These are phyloP conservation scores for Ascochyta pisi DNA, from an alignment of 2,329 filamentous ascomycete genomes.

Conservation along the genomic window DNA sequence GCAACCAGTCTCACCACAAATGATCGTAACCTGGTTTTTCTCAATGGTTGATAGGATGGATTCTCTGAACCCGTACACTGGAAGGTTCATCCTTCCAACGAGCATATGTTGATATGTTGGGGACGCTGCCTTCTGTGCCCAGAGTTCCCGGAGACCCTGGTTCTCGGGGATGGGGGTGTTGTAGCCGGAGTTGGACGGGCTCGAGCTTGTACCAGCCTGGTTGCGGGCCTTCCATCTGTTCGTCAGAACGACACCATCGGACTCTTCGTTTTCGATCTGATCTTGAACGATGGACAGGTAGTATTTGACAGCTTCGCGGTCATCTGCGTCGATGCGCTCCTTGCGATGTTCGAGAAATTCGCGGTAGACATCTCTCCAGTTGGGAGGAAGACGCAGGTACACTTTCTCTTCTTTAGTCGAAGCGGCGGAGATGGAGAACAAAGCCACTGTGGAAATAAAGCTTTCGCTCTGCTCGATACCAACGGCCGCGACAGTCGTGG, in stretches of 20 bases:
- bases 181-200: conserved; percentile 39
- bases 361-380: conserved; percentile 85
- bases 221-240: conserved; percentile 70
- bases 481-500: conserved; percentile 76
- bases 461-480: conserved; percentile 83
- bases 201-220: conserved; percentile 36
- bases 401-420: conserved; percentile 86
- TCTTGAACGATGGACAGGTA: conserved; percentile 74
- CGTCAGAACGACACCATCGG: conserved; percentile 69
- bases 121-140: conserved; percentile 59
- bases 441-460: conserved; percentile 78
- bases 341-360: conserved; percentile 78
- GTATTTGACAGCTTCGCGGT: conserved; percentile 71
- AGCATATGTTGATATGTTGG: conserved; percentile 79
- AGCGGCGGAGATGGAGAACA: conserved; percentile 82
- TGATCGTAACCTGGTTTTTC: conserved; percentile 83
- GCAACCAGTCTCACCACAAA: conserved; percentile 96
- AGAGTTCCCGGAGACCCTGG: conserved; percentile 58
- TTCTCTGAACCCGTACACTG: conserved; percentile 85
- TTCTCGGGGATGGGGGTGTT: conserved; percentile 38
- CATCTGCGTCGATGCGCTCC: conserved; percentile 70
- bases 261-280: conserved; percentile 64
- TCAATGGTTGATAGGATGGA: conserved; percentile 80
- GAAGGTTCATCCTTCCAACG: conserved; percentile 76
- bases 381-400: conserved; percentile 75